Conservation (phyloP, 2,329 filamentous ascomycete species). For the Fusarium ramigenum region DNA sequence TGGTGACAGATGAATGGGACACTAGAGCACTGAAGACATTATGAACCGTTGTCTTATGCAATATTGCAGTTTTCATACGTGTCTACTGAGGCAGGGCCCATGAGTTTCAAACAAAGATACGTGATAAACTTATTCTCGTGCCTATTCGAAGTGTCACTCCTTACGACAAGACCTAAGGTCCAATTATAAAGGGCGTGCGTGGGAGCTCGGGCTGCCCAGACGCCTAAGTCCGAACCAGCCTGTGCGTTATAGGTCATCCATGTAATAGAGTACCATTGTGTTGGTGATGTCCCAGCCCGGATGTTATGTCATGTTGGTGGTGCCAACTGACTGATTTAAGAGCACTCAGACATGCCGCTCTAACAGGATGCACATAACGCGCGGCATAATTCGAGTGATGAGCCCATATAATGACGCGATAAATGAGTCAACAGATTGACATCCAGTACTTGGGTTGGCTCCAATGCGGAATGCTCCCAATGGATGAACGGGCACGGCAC, state of each 20-base stretch:
- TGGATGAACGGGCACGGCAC: neutral
- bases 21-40: neutral
- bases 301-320: conserved; percentile 2
- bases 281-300: neutral
- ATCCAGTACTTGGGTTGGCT: conserved; percentile 9
- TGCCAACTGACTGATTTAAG: conserved; percentile 12
- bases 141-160: neutral
- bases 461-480: conserved; percentile 16
- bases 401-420: conserved; percentile 17
- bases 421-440: neutral
- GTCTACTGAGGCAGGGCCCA: neutral
- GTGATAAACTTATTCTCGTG: neutral
- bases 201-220: neutral
- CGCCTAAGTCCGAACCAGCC: neutral
- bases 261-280: conserved; percentile 5
- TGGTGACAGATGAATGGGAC: neutral
- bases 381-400: conserved; percentile 15
- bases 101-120: conserved; percentile 8
- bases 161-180: neutral
- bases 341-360: neutral
- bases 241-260: neutral
- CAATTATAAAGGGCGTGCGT: neutral
- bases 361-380: conserved; percentile 7
- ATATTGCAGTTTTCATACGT: conserved; percentile 6
- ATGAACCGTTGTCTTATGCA: neutral